Evolutionary conservation across 2,329 filamentous ascomycete species (phyloP).

Genomic region (Hymenoscyphus occultus): DNA sequence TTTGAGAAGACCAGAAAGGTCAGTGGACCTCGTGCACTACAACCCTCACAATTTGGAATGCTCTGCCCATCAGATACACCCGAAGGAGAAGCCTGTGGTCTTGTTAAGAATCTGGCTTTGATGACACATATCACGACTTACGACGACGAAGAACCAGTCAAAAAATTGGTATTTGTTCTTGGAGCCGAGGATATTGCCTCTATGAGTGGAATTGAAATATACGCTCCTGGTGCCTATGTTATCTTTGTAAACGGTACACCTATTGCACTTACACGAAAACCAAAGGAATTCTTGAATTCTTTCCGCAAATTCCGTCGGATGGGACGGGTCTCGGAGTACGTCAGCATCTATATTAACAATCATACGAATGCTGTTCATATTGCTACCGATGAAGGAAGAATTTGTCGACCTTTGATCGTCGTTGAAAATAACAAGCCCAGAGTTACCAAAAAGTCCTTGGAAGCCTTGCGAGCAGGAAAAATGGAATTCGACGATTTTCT

Average conservation of each 20-base stretch:
- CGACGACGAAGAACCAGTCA: constrained; percentile 87
- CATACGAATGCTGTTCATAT: constrained; percentile 91
- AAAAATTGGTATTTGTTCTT: constrained; percentile 79
- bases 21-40: constrained; percentile 88
- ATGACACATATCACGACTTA: constrained; percentile 99
- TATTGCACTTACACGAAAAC: constrained; percentile 79
- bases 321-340: constrained; percentile 91
- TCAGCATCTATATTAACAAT: constrained; percentile 93
- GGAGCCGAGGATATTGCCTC: constrained; percentile 80
- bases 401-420: constrained; percentile 93
- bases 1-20: constrained; percentile 99
- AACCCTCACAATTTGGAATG: constrained; percentile 98
- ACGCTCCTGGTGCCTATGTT: constrained; percentile 77
- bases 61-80: constrained; percentile 95
- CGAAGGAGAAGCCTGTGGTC: constrained; percentile 95
- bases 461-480: constrained; percentile 76
- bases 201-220: constrained; percentile 82
- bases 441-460: constrained; percentile 74
- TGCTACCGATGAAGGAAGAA: constrained; percentile 93
- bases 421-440: constrained; percentile 84
- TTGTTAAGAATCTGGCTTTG: constrained; percentile 95
- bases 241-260: constrained; percentile 96
- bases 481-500: constrained; percentile 94
- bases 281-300: constrained; percentile 78
- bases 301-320: constrained; percentile 86